Conservation (phyloP, 495 filamentous ascomycete genomes). For the Parathielavia appendiculata region DNA sequence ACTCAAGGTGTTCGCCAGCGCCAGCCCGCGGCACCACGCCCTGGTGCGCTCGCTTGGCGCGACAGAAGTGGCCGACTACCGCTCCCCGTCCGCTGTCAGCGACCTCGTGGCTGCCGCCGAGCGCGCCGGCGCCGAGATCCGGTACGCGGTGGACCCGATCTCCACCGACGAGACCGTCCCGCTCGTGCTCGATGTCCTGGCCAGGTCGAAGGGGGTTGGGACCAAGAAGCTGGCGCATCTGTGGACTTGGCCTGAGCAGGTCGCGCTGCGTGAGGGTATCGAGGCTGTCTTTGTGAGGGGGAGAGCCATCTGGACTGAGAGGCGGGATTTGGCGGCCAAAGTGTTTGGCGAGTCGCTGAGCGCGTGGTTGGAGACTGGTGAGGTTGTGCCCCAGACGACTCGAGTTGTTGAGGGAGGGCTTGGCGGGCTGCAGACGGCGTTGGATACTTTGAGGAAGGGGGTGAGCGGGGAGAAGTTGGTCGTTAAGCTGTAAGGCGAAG, state of each 20-base stretch:
- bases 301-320: not conserved
- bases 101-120: slow-evolving; percentile 33
- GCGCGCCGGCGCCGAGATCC: slow-evolving; percentile 15
- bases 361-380: slow-evolving; percentile 18
- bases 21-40: slow-evolving; percentile 32
- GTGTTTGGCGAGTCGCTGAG: slow-evolving; percentile 18
- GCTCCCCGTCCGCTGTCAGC: slow-evolving; percentile 20
- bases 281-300: slow-evolving; percentile 13
- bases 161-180: slow-evolving; percentile 23
- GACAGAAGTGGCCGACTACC: slow-evolving; percentile 29
- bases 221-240: slow-evolving; percentile 25
- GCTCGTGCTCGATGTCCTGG: slow-evolving; percentile 17
- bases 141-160: slow-evolving; percentile 36
- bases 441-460: slow-evolving; percentile 28
- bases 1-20: slow-evolving; percentile 37
- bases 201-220: slow-evolving; percentile 3
- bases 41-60: slow-evolving; percentile 33
- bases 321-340: not conserved
- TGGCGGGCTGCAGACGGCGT: slow-evolving; percentile 24
- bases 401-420: slow-evolving; percentile 28
- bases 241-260: slow-evolving; percentile 13
- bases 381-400: slow-evolving; percentile 12
- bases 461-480: slow-evolving; percentile 37
- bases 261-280: not conserved
- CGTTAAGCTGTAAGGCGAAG: slow-evolving; percentile 19